Evolutionary conservation across 257 asterid species (phyloP), one percentile per base, ranked within the genome.

Genomic region (Ajuga chamaepitys): DNA sequence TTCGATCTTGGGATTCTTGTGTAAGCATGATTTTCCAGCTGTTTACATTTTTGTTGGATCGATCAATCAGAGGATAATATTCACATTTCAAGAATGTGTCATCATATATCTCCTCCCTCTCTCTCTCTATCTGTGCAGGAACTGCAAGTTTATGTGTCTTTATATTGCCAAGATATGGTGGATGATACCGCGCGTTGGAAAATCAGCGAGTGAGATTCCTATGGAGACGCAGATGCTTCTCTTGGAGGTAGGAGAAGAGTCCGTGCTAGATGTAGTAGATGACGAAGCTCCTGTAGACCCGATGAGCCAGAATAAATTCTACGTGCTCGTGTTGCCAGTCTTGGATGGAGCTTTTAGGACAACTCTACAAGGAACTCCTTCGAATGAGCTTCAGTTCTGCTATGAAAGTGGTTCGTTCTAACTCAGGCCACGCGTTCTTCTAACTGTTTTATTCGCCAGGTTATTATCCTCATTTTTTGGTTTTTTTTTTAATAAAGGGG

Each of bases 181-280:
- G 95, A 86, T 86, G 91, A 81, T 74, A 47, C 95, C 95, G 2
- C 83, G 84, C 1, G 70, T 82, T 7, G 95, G 95, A 44, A 84
- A 57, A 59, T 79, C 68, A 0, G 87, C 67, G 0, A 66, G 81
- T 20, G 87, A 84, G 22, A 75, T 84, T 41, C 95, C 95, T 14
- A 9, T 80, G 58, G 95, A 86, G 73, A 86, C 88, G 37, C 91
- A 86, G 56, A 81, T 84, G 88, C 91, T 86, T 32, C 85, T 84
- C 5, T 20, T 86, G 28, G 95, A 84, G 73, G 79, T 28, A 24
- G 70, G 52, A 6, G 85, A 84, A 54, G 81, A 83, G 14, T 72
- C 82, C 4, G 81, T 51, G 26, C 16, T 74, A 0, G 77, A 57
- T 53, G 24, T 67, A 1, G 56, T 47, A 0, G 57, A 54, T 0